These are phyloP conservation scores for Mycena rebaudengoi DNA, from an alignment of 768 basidiomycete species.

Conservation along the genomic window DNA sequence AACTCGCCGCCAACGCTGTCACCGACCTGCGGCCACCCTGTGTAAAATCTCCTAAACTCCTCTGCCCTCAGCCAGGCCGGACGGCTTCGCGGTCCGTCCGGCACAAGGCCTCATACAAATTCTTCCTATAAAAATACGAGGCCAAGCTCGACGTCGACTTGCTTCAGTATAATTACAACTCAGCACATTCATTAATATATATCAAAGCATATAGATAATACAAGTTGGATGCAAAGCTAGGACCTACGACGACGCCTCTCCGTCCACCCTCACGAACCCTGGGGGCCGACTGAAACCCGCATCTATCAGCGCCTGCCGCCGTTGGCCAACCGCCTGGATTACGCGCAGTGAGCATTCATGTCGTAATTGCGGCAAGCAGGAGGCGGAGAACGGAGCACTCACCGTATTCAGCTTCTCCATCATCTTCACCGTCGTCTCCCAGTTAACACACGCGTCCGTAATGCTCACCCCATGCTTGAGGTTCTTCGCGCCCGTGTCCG, in stretches of 20 bases:
- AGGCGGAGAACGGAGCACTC: conserved; percentile 13
- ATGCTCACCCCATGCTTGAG: conserved; percentile 88
- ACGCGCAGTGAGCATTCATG: conserved; percentile 1
- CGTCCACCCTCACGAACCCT: conserved; percentile 21
- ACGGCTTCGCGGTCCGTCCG: too few species aligned
- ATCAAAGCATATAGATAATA: too few species aligned
- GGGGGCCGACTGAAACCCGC: conserved; percentile 44
- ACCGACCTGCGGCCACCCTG: too few species aligned
- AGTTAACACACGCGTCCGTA: conserved; percentile 92
- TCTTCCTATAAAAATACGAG: too few species aligned
- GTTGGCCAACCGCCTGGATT: conserved; percentile 52
- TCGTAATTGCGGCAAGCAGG: background rate
- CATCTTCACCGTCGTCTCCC: conserved; percentile 81
- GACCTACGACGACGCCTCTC: background rate
- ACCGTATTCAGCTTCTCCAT: conserved; percentile 74
- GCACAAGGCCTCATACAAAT: too few species aligned
- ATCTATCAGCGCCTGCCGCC: conserved; percentile 52
- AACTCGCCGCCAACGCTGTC: too few species aligned
- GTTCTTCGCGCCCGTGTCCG: conserved; percentile 67
- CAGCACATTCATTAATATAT: too few species aligned
- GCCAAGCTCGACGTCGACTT: too few species aligned
- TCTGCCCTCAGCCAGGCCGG: too few species aligned
- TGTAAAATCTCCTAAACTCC: too few species aligned
- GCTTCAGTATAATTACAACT: too few species aligned
- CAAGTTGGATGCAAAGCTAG: background rate